A percentile compares a stretch with the other conserved stretches of the same genome.
Evolutionary conservation across 305 asterid genomes (phyloP).

Genomic region (Lippia alba): DNA sequence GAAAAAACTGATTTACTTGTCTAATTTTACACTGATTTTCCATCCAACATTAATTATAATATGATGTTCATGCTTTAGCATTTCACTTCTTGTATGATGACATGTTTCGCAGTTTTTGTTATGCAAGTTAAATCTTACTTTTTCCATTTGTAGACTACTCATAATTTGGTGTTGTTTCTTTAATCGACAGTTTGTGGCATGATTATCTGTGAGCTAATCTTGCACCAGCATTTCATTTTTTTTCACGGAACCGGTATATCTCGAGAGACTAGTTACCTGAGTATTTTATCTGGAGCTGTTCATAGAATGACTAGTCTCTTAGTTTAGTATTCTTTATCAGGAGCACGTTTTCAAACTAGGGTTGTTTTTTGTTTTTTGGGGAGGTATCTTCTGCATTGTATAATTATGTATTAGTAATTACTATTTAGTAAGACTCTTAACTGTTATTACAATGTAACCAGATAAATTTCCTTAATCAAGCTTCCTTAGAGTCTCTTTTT

Average conservation of each 20-base stretch:
- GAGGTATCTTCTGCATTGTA: not conserved
- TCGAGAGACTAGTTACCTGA: slow-evolving; percentile 6
- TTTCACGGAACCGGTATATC: not conserved
- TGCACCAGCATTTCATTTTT: slow-evolving; percentile 25
- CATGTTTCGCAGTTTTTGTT: slow-evolving; percentile 25
- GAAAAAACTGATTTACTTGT: slow-evolving; percentile 20
- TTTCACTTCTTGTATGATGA: slow-evolving; percentile 6
- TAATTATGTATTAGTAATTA: no score
- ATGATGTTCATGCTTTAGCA: slow-evolving; percentile 24
- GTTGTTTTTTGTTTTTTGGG: not conserved
- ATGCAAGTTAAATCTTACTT: slow-evolving; percentile 21
- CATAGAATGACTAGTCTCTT: slow-evolving; percentile 12
- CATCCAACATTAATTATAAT: not conserved
- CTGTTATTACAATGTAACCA: not conserved
- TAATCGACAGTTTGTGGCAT: slow-evolving; percentile 3
- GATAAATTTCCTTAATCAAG: not conserved
- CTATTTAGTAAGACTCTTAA: not conserved
- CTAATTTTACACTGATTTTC: slow-evolving; percentile 27
- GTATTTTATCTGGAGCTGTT: not conserved
- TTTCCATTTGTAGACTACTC: slow-evolving; percentile 20
- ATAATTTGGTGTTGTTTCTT: slow-evolving; percentile 19
- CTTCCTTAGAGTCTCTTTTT: no score
- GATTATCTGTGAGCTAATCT: slow-evolving; percentile 23
- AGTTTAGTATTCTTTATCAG: slow-evolving; percentile 5
- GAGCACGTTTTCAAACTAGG: not conserved